Percentiles rank a stretch among this genome's conserved stretches.
These are phyloP conservation scores for Daphne laureola DNA, from an alignment of 441 rosid genomes.

Conservation along the genomic window DNA sequence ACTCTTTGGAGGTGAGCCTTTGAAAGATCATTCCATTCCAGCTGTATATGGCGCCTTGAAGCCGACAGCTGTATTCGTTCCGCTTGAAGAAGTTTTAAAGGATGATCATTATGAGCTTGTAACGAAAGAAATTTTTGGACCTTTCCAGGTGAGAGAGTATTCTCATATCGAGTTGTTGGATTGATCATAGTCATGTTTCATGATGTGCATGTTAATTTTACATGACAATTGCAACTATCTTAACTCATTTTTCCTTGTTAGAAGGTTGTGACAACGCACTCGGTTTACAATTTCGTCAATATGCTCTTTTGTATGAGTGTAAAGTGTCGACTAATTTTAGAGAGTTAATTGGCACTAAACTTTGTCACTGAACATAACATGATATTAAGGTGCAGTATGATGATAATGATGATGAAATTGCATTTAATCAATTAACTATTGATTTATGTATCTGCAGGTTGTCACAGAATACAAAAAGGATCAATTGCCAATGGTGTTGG, in stretches of 20 bases:
- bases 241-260: too few relatives aligned
- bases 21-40: slow-evolving; percentile 86
- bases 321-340: too few relatives aligned
- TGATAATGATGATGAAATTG: too few relatives aligned
- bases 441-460: slow-evolving; percentile 34
- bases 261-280: too few relatives aligned
- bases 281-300: too few relatives aligned
- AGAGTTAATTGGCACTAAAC: too few relatives aligned
- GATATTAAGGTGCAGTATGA: too few relatives aligned
- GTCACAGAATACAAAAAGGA: slow-evolving; percentile 70
- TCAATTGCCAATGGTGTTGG: slow-evolving; percentile 74
- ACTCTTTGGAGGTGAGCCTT: slow-evolving; percentile 80
- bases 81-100: slow-evolving; percentile 80
- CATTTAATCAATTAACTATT: neutral
- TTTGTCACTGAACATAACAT: too few relatives aligned
- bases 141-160: slow-evolving; percentile 66
- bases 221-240: too few relatives aligned
- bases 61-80: slow-evolving; percentile 85
- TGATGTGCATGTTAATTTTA: too few relatives aligned
- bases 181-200: neutral
- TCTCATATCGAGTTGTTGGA: neutral
- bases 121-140: slow-evolving; percentile 87
- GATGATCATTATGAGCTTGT: slow-evolving; percentile 65
- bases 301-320: too few relatives aligned
- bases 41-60: slow-evolving; percentile 77